Percentiles rank a stretch among this genome's conserved stretches.
phyloP scores from a whole-genome alignment of 768 basidiomycete genomes.

The Russula sp. region DNA sequence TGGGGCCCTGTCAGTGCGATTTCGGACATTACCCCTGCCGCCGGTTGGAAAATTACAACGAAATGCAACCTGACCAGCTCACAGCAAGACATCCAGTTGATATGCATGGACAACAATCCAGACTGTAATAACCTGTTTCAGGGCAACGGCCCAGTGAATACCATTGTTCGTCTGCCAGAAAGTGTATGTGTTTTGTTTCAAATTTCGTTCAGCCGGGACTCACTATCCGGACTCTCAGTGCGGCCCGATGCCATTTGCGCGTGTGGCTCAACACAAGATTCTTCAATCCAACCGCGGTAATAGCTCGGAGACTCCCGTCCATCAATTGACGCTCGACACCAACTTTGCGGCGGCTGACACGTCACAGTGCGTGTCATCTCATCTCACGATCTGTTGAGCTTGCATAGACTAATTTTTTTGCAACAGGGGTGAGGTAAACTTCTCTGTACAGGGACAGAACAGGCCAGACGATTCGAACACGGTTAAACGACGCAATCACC shows the following conservation, averaged over 20 bases:
- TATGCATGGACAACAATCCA: slow-evolving; percentile 1
- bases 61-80: slow-evolving; percentile 4
- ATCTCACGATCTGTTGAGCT: background rate
- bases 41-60: slow-evolving; percentile 14
- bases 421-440: background rate
- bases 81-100: slow-evolving; percentile 9
- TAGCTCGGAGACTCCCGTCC: background rate
- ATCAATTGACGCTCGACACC: background rate
- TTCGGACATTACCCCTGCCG: slow-evolving; percentile 22
- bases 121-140: slow-evolving; percentile 30
- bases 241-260: slow-evolving; percentile 11
- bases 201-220: background rate
- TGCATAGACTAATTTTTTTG: background rate
- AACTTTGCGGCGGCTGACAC: background rate
- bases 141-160: slow-evolving; percentile 16
- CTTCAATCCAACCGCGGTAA: background rate
- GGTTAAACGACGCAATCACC: background rate
- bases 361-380: background rate
- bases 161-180: slow-evolving; percentile 30
- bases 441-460: background rate
- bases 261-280: background rate
- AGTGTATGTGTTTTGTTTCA: background rate
- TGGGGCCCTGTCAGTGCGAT: slow-evolving; percentile 23
- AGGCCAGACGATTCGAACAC: too few relatives aligned
- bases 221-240: background rate